Percentiles rank a stretch among this genome's conserved stretches.
phyloP scores from a whole-genome alignment of 1,284 basidiomycete genomes.

The Naganishia liquefaciens region DNA sequence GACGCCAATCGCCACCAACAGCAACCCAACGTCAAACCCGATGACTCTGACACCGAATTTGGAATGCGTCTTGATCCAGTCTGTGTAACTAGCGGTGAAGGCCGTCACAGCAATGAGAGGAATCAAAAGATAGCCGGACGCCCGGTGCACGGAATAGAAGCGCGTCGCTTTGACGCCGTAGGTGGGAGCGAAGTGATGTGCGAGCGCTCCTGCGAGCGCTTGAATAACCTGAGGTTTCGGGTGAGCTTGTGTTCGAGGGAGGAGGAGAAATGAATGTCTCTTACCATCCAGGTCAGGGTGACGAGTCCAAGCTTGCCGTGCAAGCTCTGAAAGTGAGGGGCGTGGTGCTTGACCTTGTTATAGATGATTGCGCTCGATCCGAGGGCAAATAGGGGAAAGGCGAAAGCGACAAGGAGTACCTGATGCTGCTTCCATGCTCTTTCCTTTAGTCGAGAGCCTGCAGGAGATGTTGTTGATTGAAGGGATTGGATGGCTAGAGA shows the following conservation, averaged over 20 bases:
- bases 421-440: conserved; percentile 47
- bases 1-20: conserved; percentile 44
- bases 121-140: conserved; percentile 49
- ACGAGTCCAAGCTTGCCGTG: conserved; percentile 45
- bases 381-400: conserved; percentile 43
- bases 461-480: conserved; percentile 45
- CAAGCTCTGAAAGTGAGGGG: conserved; percentile 49
- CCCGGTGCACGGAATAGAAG: conserved; percentile 52
- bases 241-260: background rate
- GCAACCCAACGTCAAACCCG: conserved; percentile 47
- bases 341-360: conserved; percentile 49
- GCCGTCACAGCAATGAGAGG: conserved; percentile 45
- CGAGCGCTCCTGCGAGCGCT: conserved; percentile 41
- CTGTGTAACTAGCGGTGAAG: conserved; percentile 40
- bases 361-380: conserved; percentile 49
- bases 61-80: conserved; percentile 40
- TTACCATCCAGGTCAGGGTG: conserved; percentile 41
- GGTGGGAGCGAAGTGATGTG: conserved; percentile 41
- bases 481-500: conserved; percentile 42
- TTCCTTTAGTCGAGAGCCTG: conserved; percentile 32
- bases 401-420: conserved; percentile 40
- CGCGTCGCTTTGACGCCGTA: conserved; percentile 41
- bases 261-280: background rate
- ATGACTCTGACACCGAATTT: conserved; percentile 37
- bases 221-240: conserved; percentile 39